These are phyloP conservation scores for Cornus florida DNA, from an alignment of 148 eudicot species.

Conservation along the genomic window DNA sequence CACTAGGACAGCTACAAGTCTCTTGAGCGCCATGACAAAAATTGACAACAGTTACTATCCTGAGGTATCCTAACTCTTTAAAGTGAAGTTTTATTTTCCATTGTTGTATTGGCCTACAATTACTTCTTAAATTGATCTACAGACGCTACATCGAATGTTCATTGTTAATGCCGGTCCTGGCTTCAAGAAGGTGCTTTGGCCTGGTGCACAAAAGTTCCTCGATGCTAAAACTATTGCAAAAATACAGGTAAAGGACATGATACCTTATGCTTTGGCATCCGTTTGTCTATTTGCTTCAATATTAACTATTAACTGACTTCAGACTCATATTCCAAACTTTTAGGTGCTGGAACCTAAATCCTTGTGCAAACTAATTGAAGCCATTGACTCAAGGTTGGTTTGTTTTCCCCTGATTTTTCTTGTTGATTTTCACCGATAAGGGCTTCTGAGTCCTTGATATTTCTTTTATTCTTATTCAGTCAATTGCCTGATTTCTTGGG, in stretches of 20 bases:
- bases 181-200: slow-evolving; percentile 80
- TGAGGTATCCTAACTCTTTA: slow-evolving; percentile 44
- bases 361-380: slow-evolving; percentile 50
- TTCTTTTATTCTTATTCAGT: slow-evolving; percentile 31
- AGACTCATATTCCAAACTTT: slow-evolving; percentile 10
- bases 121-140: slow-evolving; percentile 2
- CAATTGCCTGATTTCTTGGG: slow-evolving; percentile 80
- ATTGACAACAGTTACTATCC: slow-evolving; percentile 72
- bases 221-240: slow-evolving; percentile 66
- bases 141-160: slow-evolving; percentile 78
- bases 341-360: slow-evolving; percentile 74
- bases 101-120: not conserved
- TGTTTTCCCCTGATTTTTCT: slow-evolving; percentile 11
- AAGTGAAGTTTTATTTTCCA: not conserved
- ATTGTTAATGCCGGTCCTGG: slow-evolving; percentile 81
- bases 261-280: not conserved
- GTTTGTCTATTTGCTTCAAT: slow-evolving; percentile 2
- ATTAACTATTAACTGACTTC: slow-evolving; percentile 7
- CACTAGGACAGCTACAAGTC: slow-evolving; percentile 59
- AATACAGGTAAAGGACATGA: slow-evolving; percentile 44
- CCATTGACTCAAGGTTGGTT: slow-evolving; percentile 56
- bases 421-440: not conserved
- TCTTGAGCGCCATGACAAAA: slow-evolving; percentile 58
- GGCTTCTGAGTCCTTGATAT: slow-evolving; percentile 12
- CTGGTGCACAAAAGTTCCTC: slow-evolving; percentile 68